Evolutionary conservation across 495 filamentous ascomycete genomes (phyloP), one percentile per base, ranked within the genome.

Genomic region (Neurospora sp.): DNA sequence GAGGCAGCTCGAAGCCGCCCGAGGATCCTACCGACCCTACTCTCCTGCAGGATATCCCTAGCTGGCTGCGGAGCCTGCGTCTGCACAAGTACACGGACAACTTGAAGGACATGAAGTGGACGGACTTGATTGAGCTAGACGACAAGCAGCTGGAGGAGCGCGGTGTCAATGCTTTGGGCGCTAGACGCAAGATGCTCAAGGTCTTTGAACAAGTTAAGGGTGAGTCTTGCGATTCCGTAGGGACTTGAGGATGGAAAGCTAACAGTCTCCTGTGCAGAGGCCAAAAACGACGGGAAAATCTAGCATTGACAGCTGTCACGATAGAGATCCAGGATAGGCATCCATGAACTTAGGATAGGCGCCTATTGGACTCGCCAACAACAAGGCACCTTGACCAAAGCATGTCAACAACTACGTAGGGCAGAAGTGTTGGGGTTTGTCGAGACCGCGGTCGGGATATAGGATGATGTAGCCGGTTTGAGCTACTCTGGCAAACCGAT

Each of bases 61-160:
- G 88, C 80, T 99, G 96, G 96, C 86, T 99, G 79, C 90, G 96
- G 83, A 98, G 93, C 80, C 86, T 98, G 78, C 90, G 96, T 73
- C 85, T 99, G 76, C 96, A 99, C 85, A 99, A 99, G 85, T 99
- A 99, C 82, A 99, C 96, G 42, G 96, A 99, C 75, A 94, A 98
- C 79, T 83, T 99, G 77, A 99, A 98, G 83, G 94, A 97, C 80
- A 87, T 98, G 81, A 93, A 95, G 75, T 99, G 96, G 96, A 91
- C 88, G n/a, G 95, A 99, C 18, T 78, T 99, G 77, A 83, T 99
- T 75, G 91, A 94, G 81, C 85, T 99, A 73, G 93, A 97, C 80
- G 96, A 99, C 78, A 94, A 94, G 82, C 94, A 92, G 71, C 85
- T 99, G 76, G 95, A 98, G 82, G 92, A 94, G 12, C 90, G 93